phyloP scores from a whole-genome alignment of 2,329 filamentous ascomycete species.

The Sclerotinia borealis region DNA sequence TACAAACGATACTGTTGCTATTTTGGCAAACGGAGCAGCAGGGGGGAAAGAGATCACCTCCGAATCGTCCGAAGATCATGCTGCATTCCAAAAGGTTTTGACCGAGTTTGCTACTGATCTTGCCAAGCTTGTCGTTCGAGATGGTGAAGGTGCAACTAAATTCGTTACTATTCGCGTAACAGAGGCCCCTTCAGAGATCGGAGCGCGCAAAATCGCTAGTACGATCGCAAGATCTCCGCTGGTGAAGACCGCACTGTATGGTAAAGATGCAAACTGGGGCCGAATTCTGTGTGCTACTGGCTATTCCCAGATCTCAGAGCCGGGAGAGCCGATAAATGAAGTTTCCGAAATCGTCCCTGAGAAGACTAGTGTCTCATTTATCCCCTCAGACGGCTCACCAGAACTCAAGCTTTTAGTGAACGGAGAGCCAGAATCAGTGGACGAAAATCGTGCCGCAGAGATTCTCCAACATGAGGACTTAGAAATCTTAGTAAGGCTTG shows the following conservation, averaged over 20 bases:
- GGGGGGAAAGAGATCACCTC: slow-evolving; percentile 60
- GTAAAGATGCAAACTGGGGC: slow-evolving; percentile 97
- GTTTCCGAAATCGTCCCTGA: slow-evolving; percentile 61
- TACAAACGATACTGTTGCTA: slow-evolving; percentile 91
- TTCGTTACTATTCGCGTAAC: slow-evolving; percentile 89
- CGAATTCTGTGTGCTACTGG: slow-evolving; percentile 93
- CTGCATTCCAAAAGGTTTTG: slow-evolving; percentile 64
- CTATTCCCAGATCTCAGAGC: slow-evolving; percentile 61
- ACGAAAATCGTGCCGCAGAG: slow-evolving; percentile 70
- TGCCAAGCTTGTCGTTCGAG: slow-evolving; percentile 87
- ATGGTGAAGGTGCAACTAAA: slow-evolving; percentile 96
- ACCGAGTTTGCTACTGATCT: slow-evolving; percentile 76
- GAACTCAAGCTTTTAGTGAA: slow-evolving; percentile 73
- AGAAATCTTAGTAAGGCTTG: slow-evolving; percentile 69
- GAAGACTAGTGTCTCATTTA: slow-evolving; percentile 70
- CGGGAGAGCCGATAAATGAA: slow-evolving; percentile 49
- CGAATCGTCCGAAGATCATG: slow-evolving; percentile 54
- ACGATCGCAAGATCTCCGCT: slow-evolving; percentile 87
- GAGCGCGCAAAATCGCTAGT: slow-evolving; percentile 73
- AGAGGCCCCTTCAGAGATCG: slow-evolving; percentile 62
- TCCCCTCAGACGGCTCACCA: slow-evolving; percentile 68
- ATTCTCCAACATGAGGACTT: slow-evolving; percentile 73
- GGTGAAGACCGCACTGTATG: slow-evolving; percentile 96
- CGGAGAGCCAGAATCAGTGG: slow-evolving; percentile 73
- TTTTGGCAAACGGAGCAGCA: slow-evolving; percentile 93